phyloP scores from a whole-genome alignment of 2,329 filamentous ascomycete genomes.

The Zasmidium citrigriseum region DNA sequence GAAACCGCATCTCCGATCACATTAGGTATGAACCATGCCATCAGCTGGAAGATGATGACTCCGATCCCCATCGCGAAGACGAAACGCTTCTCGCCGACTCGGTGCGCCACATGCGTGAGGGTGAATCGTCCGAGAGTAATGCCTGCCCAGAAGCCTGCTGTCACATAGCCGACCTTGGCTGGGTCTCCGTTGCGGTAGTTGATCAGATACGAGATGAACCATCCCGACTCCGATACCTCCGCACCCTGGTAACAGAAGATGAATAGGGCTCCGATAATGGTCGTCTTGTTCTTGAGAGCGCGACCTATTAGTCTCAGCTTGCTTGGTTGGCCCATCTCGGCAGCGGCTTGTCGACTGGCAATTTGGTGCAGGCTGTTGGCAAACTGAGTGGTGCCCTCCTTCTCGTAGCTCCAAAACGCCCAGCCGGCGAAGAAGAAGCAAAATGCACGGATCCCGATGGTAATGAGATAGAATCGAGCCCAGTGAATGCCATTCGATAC shows the following conservation, averaged over 20 bases:
- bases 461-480: constrained; percentile 73
- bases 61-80: constrained; percentile 65
- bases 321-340: constrained; percentile 44
- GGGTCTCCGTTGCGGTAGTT: constrained; percentile 69
- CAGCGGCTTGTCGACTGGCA: constrained; percentile 41
- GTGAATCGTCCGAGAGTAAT: constrained; percentile 58
- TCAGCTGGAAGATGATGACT: constrained; percentile 67
- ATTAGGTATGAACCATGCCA: constrained; percentile 60
- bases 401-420: constrained; percentile 71
- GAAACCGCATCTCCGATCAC: constrained; percentile 52
- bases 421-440: constrained; percentile 63
- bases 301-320: constrained; percentile 53
- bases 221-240: constrained; percentile 80
- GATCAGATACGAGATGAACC: constrained; percentile 85
- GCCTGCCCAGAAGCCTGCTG: constrained; percentile 65
- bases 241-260: constrained; percentile 86
- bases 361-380: constrained; percentile 47
- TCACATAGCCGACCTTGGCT: constrained; percentile 75
- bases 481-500: constrained; percentile 63
- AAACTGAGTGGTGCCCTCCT: constrained; percentile 54
- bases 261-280: constrained; percentile 75
- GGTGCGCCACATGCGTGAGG: constrained; percentile 66
- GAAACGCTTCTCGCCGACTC: constrained; percentile 69
- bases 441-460: constrained; percentile 58
- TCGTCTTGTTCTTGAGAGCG: constrained; percentile 57